Base-by-base conservation (phyloP, 2,329 filamentous ascomycete species). In the Fusarium clavum region DNA sequence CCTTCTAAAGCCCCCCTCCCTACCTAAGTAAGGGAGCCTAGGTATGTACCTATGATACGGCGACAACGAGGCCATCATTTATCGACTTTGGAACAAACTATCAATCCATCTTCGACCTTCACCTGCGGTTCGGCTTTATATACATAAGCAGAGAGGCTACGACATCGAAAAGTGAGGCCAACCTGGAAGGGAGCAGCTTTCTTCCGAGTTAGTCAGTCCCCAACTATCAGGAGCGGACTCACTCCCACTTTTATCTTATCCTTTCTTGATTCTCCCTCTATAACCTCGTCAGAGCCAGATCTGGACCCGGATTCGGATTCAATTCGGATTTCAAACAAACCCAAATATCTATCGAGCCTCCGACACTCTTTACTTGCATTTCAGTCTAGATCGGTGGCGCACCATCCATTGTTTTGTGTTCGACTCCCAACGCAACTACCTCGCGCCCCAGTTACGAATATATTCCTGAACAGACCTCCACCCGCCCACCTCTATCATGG, bases 401-500 rank as follows among this genome's bases (percentile, higher is more conserved):
- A 47, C 57, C 63, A 72, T 66, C 29, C 40, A 38, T 67, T 53
- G 52, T 25, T 59, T 48, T 46, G 53, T 57, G 46, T 54, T 68
- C 43, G 49, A 54, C 57, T 57, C 46, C 34, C 56, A 56, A 55
- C 49, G 18, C 34, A n/a, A 38, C 34, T 38, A 51, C 44, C 45
- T 61, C 38, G 55, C 45, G 30, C 38, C 22, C 56, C 46, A 56
- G 43, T 27, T 51, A 40, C 46, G 40, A 44, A 67, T 54, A 63
- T 14, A 52, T 44, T 54, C 24, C 44, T 16, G 18, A 52, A 25
- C 45, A 18, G 43, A 57, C 54, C 48, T 20, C 54, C 44, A 63
- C 55, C 32, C 34, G 49, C 43, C 18, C 22, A 49, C 45, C 51
- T 43, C 70, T 75, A 80, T 65, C 66, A 98, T 98, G 95, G 95